Evolutionary conservation across 2,329 filamentous ascomycete species (phyloP), one percentile per base, ranked within the genome.

Genomic region (Arthroderma sp.): DNA sequence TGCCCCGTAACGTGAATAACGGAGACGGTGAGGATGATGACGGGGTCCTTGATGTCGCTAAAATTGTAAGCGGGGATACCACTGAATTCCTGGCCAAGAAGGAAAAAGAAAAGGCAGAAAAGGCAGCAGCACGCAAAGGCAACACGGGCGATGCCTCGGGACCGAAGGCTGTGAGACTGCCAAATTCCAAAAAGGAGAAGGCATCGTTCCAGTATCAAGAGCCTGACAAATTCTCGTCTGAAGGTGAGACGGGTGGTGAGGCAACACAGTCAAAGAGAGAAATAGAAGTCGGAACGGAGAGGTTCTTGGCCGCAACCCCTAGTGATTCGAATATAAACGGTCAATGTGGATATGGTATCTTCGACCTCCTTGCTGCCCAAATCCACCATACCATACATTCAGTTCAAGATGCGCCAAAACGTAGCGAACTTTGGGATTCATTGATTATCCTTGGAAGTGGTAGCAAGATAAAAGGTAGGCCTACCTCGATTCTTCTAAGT

Each of bases 401-500:
- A 32, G 85, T 94, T 27, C 80, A 85, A 38, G 87, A 94, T 50
- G 78, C 86, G 52, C 81, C 83, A 55, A 88, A 87, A 70, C 80
- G 91, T 38, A 81, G 84, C 32, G 75, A 83, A 32, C 81, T 93
- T 51, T 98, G 91, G 91, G 89, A 96, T 55, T 85, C 83, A 49
- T 66, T 98, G 43, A 81, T 94, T 53, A 83, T 98, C 45, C 83
- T 94, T 43, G 91, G 91, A 53, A 94, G 94, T 57, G 91, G 91
- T 46, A 80, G 75, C 48, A 76, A 70, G 55, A 67, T 81, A 41
- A 71, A 73, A 65, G 78, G 75, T 75, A 54, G 46, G 15, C 3
- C 15, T 22, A 22, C 15, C 15, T 22, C 15, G 15, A 22, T 3
- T 22, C 15, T 22, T 22, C 15, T 22, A 22, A 22, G 15, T 22